These are phyloP conservation scores for Talaromyces pinophilus DNA, from an alignment of 2,329 filamentous ascomycete genomes.

Conservation along the genomic window DNA sequence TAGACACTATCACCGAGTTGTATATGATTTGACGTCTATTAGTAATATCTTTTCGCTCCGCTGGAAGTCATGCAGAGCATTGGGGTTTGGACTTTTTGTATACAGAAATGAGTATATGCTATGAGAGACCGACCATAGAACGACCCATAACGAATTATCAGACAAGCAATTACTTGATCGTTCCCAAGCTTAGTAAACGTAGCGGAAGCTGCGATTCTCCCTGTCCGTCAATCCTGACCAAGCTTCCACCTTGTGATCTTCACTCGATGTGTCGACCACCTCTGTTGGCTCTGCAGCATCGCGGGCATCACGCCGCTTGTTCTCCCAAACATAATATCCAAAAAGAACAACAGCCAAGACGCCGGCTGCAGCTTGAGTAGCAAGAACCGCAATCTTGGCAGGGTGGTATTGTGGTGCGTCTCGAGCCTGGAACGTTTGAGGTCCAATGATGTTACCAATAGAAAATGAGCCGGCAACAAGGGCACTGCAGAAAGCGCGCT, in stretches of 20 bases:
- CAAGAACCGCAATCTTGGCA: slow-evolving; percentile 46
- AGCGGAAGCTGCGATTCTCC: slow-evolving; percentile 38
- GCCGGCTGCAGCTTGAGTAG: slow-evolving; percentile 37
- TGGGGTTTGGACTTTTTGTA: neutral
- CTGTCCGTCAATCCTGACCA: slow-evolving; percentile 40
- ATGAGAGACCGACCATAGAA: neutral
- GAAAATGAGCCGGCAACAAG: slow-evolving; percentile 49
- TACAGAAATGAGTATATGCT: neutral
- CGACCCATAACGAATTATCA: neutral
- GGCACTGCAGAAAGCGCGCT: slow-evolving; percentile 52
- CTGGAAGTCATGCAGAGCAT: neutral
- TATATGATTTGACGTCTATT: neutral
- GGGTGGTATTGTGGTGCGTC: slow-evolving; percentile 48
- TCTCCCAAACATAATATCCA: slow-evolving; percentile 35
- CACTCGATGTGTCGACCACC: slow-evolving; percentile 27
- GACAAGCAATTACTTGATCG: neutral
- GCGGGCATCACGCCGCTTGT: slow-evolving; percentile 31
- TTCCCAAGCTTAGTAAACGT: slow-evolving; percentile 34
- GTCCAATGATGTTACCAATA: slow-evolving; percentile 50
- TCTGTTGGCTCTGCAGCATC: slow-evolving; percentile 14
- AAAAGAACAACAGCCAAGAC: slow-evolving; percentile 34
- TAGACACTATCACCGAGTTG: neutral
- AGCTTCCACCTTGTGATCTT: slow-evolving; percentile 25
- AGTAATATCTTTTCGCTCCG: neutral
- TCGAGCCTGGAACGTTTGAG: slow-evolving; percentile 48